Evolutionary conservation across 2,329 filamentous ascomycete species (phyloP), one percentile per base, ranked within the genome.

Genomic region (Berkeleyomyces rouxiae): DNA sequence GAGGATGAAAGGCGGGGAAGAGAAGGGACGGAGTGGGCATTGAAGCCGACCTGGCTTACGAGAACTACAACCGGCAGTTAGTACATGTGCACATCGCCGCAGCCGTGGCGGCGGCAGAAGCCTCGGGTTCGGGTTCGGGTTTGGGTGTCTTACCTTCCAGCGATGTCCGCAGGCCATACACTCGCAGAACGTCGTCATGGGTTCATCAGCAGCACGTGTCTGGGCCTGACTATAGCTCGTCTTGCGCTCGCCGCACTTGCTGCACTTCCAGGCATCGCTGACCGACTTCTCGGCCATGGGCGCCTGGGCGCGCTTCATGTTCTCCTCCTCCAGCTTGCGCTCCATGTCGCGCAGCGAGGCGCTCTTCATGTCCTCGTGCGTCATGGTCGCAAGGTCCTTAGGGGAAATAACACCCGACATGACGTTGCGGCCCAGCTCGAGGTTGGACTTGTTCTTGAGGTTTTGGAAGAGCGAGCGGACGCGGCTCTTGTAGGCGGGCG

Each of bases 301-400:
- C 9, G 95, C 91, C 84, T 97, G 95, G 1, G 93, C 90, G 74
- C 92, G 90, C 77, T 90, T 90, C 88, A 97, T 91, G 74, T 99
- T 99, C 75, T 96, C 90, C 74, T 88, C 84, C 71, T 90, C 81
- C 59, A 96, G 80, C 72, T 84, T 83, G 68, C 82, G 77, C 68
- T 96, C 90, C 70, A 86, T 82, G 69, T 83, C 83, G 65, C 85
- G 83, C 74, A 88, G 87, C 73, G 93, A 85, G 59, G 85, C 86
- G 58, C 88, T 93, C 77, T 95, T 95, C 71, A 99, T 82, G 73
- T 97, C 92, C 62, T 96, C 88, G 69, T 88, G 85, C 7, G 84
- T 82, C 93, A 99, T 96, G 69, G 78, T 77, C 63, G 96, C 90
- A 68, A 99, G 95, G 43, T 79, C 78, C 2, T 84, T 81, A 0